Percentiles rank a stretch among this genome's conserved stretches.
Evolutionary conservation across 1,284 basidiomycete genomes (phyloP).

Genomic region (Malassezia furfur): DNA sequence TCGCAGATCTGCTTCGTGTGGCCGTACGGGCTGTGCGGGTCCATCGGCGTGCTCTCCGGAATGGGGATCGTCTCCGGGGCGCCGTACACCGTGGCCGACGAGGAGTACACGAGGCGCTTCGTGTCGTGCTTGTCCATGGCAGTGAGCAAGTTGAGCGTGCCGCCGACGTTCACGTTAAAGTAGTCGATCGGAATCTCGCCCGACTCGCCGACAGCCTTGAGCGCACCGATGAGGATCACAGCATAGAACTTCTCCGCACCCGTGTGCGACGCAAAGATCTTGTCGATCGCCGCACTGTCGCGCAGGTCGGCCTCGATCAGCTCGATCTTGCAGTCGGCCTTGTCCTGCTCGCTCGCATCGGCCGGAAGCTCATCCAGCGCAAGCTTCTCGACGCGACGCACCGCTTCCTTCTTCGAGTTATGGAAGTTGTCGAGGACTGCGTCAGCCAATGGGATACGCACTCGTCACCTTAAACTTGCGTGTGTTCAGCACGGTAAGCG

Average conservation of each 20-base stretch:
- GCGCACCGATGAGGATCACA: slow-evolving; percentile 89
- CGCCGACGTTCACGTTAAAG: slow-evolving; percentile 46
- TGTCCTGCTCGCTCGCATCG: slow-evolving; percentile 57
- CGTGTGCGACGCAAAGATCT: slow-evolving; percentile 32
- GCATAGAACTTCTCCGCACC: slow-evolving; percentile 64
- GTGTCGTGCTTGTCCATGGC: slow-evolving; percentile 72
- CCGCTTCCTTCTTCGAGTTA: slow-evolving; percentile 71
- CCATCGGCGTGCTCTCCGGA: slow-evolving; percentile 76
- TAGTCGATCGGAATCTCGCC: slow-evolving; percentile 75
- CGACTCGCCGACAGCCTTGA: slow-evolving; percentile 98
- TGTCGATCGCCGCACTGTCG: slow-evolving; percentile 29
- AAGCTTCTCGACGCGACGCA: slow-evolving; percentile 66
- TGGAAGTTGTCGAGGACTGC: slow-evolving; percentile 55
- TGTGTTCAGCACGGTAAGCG: slow-evolving; percentile 73
- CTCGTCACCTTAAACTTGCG: slow-evolving; percentile 67
- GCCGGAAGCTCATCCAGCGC: slow-evolving; percentile 61
- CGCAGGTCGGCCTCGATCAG: slow-evolving; percentile 43
- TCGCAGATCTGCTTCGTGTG: slow-evolving; percentile 93
- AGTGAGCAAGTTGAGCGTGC: slow-evolving; percentile 38
- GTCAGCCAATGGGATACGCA: slow-evolving; percentile 16
- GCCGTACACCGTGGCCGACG: slow-evolving; percentile 97
- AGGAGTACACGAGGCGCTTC: slow-evolving; percentile 85
- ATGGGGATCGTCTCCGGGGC: slow-evolving; percentile 86
- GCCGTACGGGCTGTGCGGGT: slow-evolving; percentile 87
- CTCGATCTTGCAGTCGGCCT: slow-evolving; percentile 71